These are phyloP conservation scores for Hippophae tibetana DNA, from an alignment of 306 rosid genomes.

Conservation along the genomic window DNA sequence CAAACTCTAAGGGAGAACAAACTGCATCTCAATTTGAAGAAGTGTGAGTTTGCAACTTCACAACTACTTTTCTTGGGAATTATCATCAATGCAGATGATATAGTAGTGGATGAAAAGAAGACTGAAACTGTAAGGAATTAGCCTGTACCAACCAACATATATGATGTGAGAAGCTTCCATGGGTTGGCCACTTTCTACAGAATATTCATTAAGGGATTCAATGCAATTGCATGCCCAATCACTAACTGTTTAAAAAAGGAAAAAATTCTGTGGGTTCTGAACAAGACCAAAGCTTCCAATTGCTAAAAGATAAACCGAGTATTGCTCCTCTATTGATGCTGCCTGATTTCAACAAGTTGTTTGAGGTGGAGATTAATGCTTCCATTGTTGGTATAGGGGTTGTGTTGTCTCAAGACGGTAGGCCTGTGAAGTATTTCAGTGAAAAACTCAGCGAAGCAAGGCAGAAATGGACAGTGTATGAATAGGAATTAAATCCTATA, in stretches of 20 bases:
- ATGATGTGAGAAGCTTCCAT: neutral
- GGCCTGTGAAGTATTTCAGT: neutral
- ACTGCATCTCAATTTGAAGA: neutral
- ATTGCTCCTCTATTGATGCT: neutral
- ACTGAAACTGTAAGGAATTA: neutral
- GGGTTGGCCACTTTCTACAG: neutral
- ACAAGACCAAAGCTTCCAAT: neutral
- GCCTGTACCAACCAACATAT: neutral
- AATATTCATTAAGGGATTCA: neutral
- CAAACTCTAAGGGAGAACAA: neutral
- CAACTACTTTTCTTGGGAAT: neutral
- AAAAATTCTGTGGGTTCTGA: rapidly evolving
- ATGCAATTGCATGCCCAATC: neutral
- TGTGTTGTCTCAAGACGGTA: neutral
- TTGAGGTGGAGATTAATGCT: neutral
- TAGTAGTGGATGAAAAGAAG: neutral
- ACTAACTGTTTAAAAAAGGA: neutral
- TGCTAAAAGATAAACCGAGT: neutral
- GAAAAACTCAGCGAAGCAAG: neutral
- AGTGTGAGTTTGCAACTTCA: neutral
- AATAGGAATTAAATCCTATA: neutral
- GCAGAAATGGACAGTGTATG: neutral
- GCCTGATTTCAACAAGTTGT: neutral
- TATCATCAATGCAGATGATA: neutral
- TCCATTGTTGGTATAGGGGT: neutral